These are phyloP conservation scores for Calocybe gambosa DNA, from an alignment of 1,284 basidiomycete genomes.

Conservation along the genomic window DNA sequence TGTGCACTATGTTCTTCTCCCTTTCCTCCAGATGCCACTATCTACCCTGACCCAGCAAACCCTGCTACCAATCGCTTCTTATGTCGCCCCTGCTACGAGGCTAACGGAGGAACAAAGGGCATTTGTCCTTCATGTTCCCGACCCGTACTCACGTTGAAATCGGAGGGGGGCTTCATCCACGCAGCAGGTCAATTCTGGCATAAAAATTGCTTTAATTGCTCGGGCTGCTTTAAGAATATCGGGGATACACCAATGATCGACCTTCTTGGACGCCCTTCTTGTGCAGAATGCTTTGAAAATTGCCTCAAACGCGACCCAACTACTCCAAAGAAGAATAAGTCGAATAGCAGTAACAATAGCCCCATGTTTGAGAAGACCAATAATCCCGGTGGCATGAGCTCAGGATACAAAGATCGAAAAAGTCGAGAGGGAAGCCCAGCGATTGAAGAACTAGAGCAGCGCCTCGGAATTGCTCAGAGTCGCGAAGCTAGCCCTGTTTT, in stretches of 20 bases:
- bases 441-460: slow-evolving; percentile 50
- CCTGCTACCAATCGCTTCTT: slow-evolving; percentile 49
- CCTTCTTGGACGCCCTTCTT: slow-evolving; percentile 71
- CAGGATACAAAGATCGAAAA: slow-evolving; percentile 23
- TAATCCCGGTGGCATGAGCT: slow-evolving; percentile 35
- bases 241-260: slow-evolving; percentile 73
- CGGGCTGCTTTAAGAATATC: slow-evolving; percentile 65
- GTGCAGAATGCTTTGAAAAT: slow-evolving; percentile 68
- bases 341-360: slow-evolving; percentile 22
- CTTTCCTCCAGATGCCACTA: slow-evolving; percentile 75
- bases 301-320: slow-evolving; percentile 53
- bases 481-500: slow-evolving; percentile 60
- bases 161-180: slow-evolving; percentile 72
- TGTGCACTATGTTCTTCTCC: slow-evolving; percentile 58
- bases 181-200: slow-evolving; percentile 68
- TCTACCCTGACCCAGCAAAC: slow-evolving; percentile 66
- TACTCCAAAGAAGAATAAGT: slow-evolving; percentile 34
- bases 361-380: slow-evolving; percentile 25
- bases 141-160: slow-evolving; percentile 65
- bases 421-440: slow-evolving; percentile 47
- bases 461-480: slow-evolving; percentile 47
- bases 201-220: slow-evolving; percentile 69
- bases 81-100: slow-evolving; percentile 64
- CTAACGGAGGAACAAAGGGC: slow-evolving; percentile 70
- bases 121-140: slow-evolving; percentile 58